phyloP scores from a whole-genome alignment of 192 early-diverging fungal species.

The Umbelopsis sp. region DNA sequence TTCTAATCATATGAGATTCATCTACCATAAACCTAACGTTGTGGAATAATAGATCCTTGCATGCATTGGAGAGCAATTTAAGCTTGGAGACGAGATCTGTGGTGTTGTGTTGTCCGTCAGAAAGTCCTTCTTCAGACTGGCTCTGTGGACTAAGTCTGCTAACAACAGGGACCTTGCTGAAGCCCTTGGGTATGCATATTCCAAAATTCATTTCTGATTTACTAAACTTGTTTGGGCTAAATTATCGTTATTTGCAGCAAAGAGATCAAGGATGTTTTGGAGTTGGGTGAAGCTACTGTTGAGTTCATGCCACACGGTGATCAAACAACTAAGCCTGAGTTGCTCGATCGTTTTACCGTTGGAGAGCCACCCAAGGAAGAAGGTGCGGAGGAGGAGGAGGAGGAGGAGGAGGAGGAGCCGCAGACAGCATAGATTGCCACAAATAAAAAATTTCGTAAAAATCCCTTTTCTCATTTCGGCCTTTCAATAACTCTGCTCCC shows the following conservation, averaged over 20 bases:
- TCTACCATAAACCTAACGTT: constrained; percentile 13
- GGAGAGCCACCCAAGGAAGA: neutral
- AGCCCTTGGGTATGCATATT: constrained; percentile 50
- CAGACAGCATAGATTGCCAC: too few relatives aligned
- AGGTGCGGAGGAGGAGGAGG: neutral
- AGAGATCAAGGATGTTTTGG: constrained; percentile 28
- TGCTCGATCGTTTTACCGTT: neutral
- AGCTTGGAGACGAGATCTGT: constrained; percentile 78
- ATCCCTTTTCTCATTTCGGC: neutral
- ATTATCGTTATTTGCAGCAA: neutral
- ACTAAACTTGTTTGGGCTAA: neutral
- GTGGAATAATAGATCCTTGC: constrained; percentile 83
- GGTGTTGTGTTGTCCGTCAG: constrained; percentile 88
- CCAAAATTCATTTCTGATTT: neutral
- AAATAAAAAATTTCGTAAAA: neutral
- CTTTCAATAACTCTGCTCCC: neutral
- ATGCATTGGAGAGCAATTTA: constrained; percentile 87
- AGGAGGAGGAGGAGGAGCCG: too few relatives aligned
- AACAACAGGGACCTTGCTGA: constrained; percentile 50
- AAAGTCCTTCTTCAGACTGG: constrained; percentile 79
- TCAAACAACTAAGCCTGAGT: constrained; percentile 20
- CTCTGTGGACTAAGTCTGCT: constrained; percentile 79
- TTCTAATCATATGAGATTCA: neutral
- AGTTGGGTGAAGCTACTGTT: constrained; percentile 1
- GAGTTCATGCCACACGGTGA: constrained; percentile 35